Evolutionary conservation across 176 grass and related monocot species (phyloP), one percentile per base, ranked within the genome.

Genomic region (Hyparrhenia diplandra): DNA sequence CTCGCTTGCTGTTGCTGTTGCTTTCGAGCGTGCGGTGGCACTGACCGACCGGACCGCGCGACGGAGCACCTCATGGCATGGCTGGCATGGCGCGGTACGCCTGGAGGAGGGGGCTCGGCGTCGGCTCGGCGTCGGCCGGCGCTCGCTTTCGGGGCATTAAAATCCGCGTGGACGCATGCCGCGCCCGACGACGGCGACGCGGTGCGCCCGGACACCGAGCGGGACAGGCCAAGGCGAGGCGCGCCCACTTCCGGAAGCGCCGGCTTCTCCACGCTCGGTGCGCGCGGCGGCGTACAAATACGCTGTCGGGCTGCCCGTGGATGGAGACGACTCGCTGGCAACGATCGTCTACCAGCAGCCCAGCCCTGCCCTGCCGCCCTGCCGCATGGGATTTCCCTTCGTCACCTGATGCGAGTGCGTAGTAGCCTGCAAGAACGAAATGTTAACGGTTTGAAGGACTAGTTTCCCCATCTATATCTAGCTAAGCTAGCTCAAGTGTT

Each of bases 41-140:
- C 61, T 75, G 63, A 25, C 7, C 60, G 69, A 4, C 37, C 37
- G 37, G 63, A 30, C 59, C 37, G 75, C 23, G 62, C 78, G 78
- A 73, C 74, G 87, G 65, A 54, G 82, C 82, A 88, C 62, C 87
- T 35, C 31, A n/a, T n/a, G n/a, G n/a, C n/a, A n/a, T n/a, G n/a
- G n/a, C n/a, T n/a, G n/a, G 31, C 76, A 49, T 83, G 80, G 70
- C 25, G 73, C 37, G 37, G 80, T 30, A 67, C 81, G 52, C 60
- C 32, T 54, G 72, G 49, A 17, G 45, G 14, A 51, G 80, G 31
- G 82, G 24, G 82, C n/a, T 84, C 20, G 64, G 29, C 31, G n/a
- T n/a, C 31, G 31, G 31, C 31, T n/a, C 31, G 31, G 31, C n/a
- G n/a, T n/a, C n/a, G 31, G 10, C 28, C 82, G 13, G 4, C 37